These are phyloP conservation scores for Fusarium verrucosum DNA, from an alignment of 2,329 filamentous ascomycete species.

Conservation along the genomic window DNA sequence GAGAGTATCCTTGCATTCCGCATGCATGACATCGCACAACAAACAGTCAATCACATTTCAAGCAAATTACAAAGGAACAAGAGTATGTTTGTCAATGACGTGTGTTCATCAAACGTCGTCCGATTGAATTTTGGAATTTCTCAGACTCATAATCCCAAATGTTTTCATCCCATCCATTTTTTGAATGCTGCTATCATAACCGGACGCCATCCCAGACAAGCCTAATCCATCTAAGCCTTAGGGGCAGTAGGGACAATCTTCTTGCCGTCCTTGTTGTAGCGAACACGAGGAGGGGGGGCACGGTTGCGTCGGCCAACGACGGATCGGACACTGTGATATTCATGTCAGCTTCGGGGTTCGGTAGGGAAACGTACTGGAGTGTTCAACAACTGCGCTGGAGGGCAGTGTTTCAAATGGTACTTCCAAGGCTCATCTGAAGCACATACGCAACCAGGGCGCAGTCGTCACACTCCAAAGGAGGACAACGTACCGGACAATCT, in stretches of 20 bases:
- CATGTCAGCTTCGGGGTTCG: conserved; percentile 54
- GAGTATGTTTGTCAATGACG: conserved; percentile 24
- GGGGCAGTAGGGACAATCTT: conserved; percentile 85
- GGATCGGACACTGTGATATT: conserved; percentile 85
- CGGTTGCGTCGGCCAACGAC: conserved; percentile 98
- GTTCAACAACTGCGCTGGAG: conserved; percentile 17
- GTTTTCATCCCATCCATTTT: conserved; percentile 51
- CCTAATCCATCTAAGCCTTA: conserved; percentile 51
- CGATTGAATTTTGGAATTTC: conserved; percentile 46
- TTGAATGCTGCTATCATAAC: conserved; percentile 52
- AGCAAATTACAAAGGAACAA: no score
- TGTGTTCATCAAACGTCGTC: conserved; percentile 40
- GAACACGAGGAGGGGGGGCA: conserved; percentile 94
- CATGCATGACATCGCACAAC: not conserved
- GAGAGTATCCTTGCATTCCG: no score
- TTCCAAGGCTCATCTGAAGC: conserved; percentile 70
- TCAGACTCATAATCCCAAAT: conserved; percentile 47
- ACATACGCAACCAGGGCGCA: conserved; percentile 58
- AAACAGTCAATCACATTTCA: not conserved
- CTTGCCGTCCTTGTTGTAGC: conserved; percentile 99
- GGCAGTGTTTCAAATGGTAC: conserved; percentile 55
- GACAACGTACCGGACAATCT: conserved; percentile 98
- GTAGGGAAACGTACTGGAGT: conserved; percentile 40
- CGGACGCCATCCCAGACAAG: conserved; percentile 50
- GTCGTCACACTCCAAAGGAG: conserved; percentile 68